Evolutionary conservation across 768 basidiomycete genomes (phyloP), one percentile per base, ranked within the genome.

Genomic region (Kwoniella botswanensis): DNA sequence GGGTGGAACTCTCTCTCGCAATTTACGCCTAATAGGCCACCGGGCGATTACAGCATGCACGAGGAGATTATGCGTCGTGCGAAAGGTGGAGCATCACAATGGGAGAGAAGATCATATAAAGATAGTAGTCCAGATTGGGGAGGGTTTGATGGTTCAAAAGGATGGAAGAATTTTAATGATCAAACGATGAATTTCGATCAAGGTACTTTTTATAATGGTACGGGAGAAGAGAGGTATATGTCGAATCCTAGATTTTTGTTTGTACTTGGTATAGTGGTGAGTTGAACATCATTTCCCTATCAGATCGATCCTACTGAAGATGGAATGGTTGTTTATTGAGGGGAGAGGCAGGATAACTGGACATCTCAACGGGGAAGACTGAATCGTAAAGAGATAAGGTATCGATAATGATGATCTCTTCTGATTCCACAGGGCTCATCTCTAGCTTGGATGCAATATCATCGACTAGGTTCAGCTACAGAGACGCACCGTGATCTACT

Each of bases 201-300:
- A 58, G 42, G 55, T 63, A 67, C 63, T 22, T 62, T 15, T 12
- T 60, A 21, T 21, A 72, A 68, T n/a, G 74, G 78, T 4, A 70
- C 71, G 9, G 72, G 74, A 17, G 76, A 79, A 59, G 76, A 74
- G 60, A 72, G 77, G 46, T 82, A 79, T 61, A 82, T 77, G 80
- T 76, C 77, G 1, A 81, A 82, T 68, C 63, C 57, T 21, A 68
- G 74, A 29, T 82, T 82, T 44, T 68, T 82, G 18, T 74, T 71
- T 24, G 59, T 76, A 2, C 58, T 80, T 9, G 65, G 69, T n/a
- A 76, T 74, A 12, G 60, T 74, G 22, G 78, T 79, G 63, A 68
- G 79, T 74, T 46, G 17, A 2, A 46, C 12, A 17, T 46, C 43
- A n/a, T 26, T 26, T 4, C 26, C 26, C 4, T 26, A 26, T 26